These are phyloP conservation scores for Septoria linicola DNA, from an alignment of 2,329 filamentous ascomycete genomes.

Conservation along the genomic window DNA sequence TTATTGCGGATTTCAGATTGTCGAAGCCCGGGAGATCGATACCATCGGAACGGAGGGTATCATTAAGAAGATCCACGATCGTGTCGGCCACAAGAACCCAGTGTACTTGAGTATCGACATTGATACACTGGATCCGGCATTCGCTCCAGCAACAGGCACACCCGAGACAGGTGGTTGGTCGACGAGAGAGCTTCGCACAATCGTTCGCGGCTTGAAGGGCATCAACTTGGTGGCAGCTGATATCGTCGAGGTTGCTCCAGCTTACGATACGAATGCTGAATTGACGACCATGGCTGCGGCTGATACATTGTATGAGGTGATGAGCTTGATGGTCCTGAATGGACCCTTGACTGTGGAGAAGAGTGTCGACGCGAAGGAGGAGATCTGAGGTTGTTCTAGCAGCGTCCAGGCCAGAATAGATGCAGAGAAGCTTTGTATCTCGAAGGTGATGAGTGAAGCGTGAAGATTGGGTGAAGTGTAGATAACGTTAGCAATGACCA, in stretches of 20 bases:
- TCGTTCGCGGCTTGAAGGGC: conserved; percentile 66
- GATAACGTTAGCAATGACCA: no score
- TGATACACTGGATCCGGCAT: conserved; percentile 82
- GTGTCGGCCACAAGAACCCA: conserved; percentile 64
- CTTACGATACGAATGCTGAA: conserved; percentile 78
- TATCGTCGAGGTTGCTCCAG: conserved; percentile 86
- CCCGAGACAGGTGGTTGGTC: conserved; percentile 76
- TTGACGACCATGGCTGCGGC: conserved; percentile 80
- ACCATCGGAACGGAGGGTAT: conserved; percentile 68
- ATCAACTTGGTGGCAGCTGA: conserved; percentile 78
- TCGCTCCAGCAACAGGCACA: conserved; percentile 72
- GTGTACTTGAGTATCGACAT: conserved; percentile 86
- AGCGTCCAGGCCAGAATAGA: no score
- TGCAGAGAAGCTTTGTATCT: not conserved
- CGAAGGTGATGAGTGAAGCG: not conserved
- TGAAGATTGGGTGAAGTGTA: no score
- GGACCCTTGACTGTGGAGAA: conserved; percentile 60
- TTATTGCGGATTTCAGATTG: conserved; percentile 79
- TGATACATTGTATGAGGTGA: conserved; percentile 79
- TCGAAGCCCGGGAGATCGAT: conserved; percentile 71
- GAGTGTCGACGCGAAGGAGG: conserved; percentile 28
- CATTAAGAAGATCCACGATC: conserved; percentile 71
- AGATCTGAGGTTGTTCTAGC: conserved; percentile 19
- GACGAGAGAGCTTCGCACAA: conserved; percentile 69
- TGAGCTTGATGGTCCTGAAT: conserved; percentile 75